Evolutionary conservation across 805 yeast genomes (phyloP).

Genomic region (Vanderwaltozyma verrucispora): DNA sequence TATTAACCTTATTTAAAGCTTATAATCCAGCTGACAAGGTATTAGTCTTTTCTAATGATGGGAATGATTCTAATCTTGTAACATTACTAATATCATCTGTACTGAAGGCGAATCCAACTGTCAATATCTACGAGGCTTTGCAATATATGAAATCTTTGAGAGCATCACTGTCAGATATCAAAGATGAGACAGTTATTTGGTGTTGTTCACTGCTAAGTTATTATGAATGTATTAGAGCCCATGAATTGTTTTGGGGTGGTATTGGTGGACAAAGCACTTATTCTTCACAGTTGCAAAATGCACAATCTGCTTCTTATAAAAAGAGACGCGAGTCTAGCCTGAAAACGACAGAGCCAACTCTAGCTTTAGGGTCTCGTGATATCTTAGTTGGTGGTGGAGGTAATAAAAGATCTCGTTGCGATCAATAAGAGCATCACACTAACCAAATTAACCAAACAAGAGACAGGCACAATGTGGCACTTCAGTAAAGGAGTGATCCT

Average conservation of each 20-base stretch:
- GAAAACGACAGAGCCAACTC: not conserved
- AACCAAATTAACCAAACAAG: too few species aligned
- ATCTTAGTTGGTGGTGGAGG: not conserved
- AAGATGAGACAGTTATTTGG: constrained; percentile 17
- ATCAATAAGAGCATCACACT: too few species aligned
- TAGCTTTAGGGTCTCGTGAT: not conserved
- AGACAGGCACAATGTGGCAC: too few species aligned
- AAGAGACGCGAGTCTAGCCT: not conserved
- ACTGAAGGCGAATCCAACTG: constrained; percentile 15
- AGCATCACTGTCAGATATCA: constrained; percentile 7
- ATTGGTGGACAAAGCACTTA: not conserved
- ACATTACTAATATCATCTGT: constrained; percentile 20
- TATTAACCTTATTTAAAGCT: constrained; percentile 18
- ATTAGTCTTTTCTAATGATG: constrained; percentile 19
- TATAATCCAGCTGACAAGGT: constrained; percentile 11
- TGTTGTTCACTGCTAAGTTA: constrained; percentile 17
- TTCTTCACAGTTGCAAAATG: not conserved
- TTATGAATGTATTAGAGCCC: constrained; percentile 14
- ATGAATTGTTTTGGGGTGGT: constrained; percentile 11
- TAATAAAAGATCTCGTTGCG: constrained; percentile 3
- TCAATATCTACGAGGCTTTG: constrained; percentile 20
- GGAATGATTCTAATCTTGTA: constrained; percentile 20
- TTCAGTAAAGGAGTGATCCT: too few species aligned
- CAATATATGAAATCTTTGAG: constrained; percentile 21
- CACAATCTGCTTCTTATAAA: not conserved